A percentile compares a stretch with the other conserved stretches of the same genome.
Conservation (phyloP, 495 filamentous ascomycete species). For the Penicillium goetzii region DNA sequence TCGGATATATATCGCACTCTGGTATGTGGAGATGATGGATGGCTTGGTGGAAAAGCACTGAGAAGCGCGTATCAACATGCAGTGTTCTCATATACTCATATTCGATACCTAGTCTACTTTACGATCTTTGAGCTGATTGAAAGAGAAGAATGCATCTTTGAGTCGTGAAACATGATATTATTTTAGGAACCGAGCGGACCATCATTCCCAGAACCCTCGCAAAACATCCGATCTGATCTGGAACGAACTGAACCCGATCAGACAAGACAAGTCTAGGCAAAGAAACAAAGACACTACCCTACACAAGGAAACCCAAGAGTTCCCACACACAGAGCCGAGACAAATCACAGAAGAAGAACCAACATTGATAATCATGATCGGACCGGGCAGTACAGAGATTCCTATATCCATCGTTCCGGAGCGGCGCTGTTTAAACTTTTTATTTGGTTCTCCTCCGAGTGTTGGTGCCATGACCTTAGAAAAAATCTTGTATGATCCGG, state of each 20-base stretch:
- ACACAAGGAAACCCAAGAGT: background rate
- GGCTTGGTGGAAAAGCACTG: no score
- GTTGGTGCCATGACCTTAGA: constrained; percentile 38
- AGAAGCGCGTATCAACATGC: no score
- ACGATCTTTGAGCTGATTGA: background rate
- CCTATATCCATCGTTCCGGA: constrained; percentile 33
- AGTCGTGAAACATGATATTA: constrained; percentile 9
- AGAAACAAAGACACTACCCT: background rate
- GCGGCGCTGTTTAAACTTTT: constrained; percentile 43
- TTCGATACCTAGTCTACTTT: no score
- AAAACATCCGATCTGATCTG: background rate
- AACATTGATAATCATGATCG: constrained; percentile 37
- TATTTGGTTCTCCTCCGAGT: constrained; percentile 37
- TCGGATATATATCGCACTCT: no score
- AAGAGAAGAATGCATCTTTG: background rate
- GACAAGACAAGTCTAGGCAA: background rate
- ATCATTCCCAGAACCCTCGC: background rate
- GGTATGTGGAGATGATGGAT: no score
- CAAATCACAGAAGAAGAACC: constrained; percentile 32
- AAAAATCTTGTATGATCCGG: constrained; percentile 50
- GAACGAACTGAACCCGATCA: background rate
- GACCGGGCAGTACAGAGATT: constrained; percentile 36
- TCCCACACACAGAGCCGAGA: background rate
- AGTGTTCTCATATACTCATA: no score
- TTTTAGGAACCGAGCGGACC: background rate